Conservation (phyloP, 768 basidiomycete genomes). For the Russula lepida region DNA sequence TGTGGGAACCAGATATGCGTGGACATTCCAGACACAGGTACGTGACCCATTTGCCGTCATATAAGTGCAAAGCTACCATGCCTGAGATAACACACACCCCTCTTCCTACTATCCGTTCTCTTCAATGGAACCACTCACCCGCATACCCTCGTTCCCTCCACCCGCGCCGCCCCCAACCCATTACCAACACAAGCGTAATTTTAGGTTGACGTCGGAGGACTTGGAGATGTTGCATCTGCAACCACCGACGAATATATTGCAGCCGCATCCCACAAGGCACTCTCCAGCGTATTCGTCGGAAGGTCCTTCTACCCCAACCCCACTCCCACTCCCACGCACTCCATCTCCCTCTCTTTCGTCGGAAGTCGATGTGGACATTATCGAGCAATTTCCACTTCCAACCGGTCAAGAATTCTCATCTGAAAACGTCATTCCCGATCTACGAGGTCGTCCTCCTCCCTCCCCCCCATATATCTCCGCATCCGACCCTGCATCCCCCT, state of each 20-base stretch:
- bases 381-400: neutral
- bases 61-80: neutral
- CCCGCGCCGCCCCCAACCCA: constrained; percentile 1
- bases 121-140: neutral
- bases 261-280: neutral
- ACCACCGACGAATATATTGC: neutral
- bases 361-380: neutral
- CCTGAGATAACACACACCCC: neutral
- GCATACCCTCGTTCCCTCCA: neutral
- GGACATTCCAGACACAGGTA: neutral
- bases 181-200: neutral
- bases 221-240: neutral
- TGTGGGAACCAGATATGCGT: neutral
- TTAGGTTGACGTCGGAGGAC: neutral
- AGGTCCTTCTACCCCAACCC: neutral
- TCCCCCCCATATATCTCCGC: neutral
- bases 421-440: neutral
- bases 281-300: neutral
- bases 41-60: neutral
- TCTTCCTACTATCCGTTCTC: neutral
- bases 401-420: too few relatives aligned
- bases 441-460: neutral
- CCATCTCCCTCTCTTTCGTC: neutral
- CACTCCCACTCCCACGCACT: neutral
- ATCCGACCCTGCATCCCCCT: neutral